Evolutionary conservation across 768 basidiomycete genomes (phyloP), one percentile per base, ranked within the genome.

Genomic region (Dentipellis fragilis): DNA sequence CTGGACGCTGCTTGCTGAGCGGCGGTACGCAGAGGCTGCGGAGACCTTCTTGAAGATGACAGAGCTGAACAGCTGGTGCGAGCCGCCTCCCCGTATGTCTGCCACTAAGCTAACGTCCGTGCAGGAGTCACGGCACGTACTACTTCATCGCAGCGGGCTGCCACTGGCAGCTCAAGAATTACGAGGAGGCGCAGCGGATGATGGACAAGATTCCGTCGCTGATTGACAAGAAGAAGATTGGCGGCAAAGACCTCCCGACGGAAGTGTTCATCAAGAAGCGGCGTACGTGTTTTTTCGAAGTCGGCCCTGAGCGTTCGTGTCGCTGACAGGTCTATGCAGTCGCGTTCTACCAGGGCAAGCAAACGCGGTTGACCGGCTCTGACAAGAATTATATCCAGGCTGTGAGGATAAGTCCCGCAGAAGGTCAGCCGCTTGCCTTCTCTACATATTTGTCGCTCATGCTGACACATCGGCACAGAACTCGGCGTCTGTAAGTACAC

Each of bases 251-350:
- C 53, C 66, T 89, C 51, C 87, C 89, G 0, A 87, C 85, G 0
- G 89, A 91, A 61, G 80, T 83, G 3, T 82, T 84, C 54, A 87
- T 90, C 54, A 80, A 83, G 71, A 88, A 86, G 73, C 87, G 85
- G 68, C 39, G 89, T 89, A 51, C 9, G 83, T 69, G 63, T 1
- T 16, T 21, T 11, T 35, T 47, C 19, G 17, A 39, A 14, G 47
- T 37, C 29, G 14, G 40, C 8, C 19, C 29, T n/a, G 19, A 7
- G 5, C 36, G n/a, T 10, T 50, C 9, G 17, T 16, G 49, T 46
- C 21, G 19, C 48, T 38, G 29, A 46, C 37, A 39, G 34, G 35
- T 5, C 22, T 16, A 56, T 54, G 10, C 59, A 91, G 89, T 91
- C 63, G 76, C 75, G 1, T 89, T 88, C 63, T 90, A 87, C 67